phyloP scores from a whole-genome alignment of 805 yeast genomes.

The Yamadazyma paraphyllophila region DNA sequence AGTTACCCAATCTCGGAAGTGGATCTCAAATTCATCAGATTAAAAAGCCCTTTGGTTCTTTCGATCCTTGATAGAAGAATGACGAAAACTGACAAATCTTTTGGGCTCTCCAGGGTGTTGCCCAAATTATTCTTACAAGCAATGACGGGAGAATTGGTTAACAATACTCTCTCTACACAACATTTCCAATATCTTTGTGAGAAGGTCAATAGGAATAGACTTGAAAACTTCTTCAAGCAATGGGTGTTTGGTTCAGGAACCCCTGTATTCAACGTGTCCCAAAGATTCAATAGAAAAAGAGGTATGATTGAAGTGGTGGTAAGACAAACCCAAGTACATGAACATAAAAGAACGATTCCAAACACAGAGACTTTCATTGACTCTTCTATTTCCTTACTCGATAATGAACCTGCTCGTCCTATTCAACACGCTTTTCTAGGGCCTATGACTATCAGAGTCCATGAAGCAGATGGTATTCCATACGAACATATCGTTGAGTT shows the following conservation, averaged over 20 bases:
- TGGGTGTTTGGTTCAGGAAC: constrained; percentile 92
- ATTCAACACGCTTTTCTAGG: constrained; percentile 69
- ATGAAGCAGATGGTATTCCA: constrained; percentile 98
- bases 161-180: constrained; percentile 70
- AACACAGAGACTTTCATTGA: constrained; percentile 37
- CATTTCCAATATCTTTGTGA: constrained; percentile 96
- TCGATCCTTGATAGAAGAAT: constrained; percentile 84
- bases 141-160: constrained; percentile 88
- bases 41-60: constrained; percentile 84
- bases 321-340: constrained; percentile 79
- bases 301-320: constrained; percentile 94
- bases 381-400: constrained; percentile 43
- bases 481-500: constrained; percentile 95
- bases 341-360: constrained; percentile 31
- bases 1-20: constrained; percentile 59
- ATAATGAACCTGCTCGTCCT: constrained; percentile 38
- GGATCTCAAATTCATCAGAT: constrained; percentile 65
- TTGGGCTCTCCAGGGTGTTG: constrained; percentile 86
- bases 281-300: constrained; percentile 88
- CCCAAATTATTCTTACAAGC: constrained; percentile 91
- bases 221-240: constrained; percentile 82
- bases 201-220: constrained; percentile 81
- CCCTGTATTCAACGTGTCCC: constrained; percentile 86
- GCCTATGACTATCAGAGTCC: constrained; percentile 94
- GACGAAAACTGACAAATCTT: constrained; percentile 94